These are phyloP conservation scores for Fallopia convolvulus DNA, from an alignment of 148 eudicot genomes.

Conservation along the genomic window DNA sequence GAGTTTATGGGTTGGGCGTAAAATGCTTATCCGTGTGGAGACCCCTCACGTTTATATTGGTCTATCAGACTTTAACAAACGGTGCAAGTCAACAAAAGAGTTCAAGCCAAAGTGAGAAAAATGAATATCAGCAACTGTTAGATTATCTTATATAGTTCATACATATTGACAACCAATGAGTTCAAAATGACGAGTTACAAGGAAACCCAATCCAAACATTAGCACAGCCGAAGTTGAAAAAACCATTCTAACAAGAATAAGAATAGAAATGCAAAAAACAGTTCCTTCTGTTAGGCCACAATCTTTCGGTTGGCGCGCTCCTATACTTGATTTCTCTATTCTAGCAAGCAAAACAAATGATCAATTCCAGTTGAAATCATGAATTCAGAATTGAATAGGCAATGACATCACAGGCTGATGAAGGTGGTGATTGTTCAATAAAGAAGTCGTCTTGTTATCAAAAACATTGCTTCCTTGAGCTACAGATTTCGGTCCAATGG, in stretches of 20 bases:
- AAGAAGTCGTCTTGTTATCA: background rate
- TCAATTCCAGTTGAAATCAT: background rate
- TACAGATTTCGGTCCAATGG: background rate
- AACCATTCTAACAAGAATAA: background rate
- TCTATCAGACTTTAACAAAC: background rate
- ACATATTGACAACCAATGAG: background rate
- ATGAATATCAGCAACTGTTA: background rate
- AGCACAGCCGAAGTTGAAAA: conserved; percentile 2
- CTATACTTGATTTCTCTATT: background rate
- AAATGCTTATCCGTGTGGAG: no score
- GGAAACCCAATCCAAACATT: background rate
- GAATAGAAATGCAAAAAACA: background rate
- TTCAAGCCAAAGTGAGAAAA: background rate
- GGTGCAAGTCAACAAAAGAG: background rate
- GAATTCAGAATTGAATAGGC: background rate
- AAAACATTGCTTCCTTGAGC: background rate
- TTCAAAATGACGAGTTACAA: background rate
- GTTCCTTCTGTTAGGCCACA: no score
- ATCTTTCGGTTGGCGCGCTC: background rate
- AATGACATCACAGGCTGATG: background rate
- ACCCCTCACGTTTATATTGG: no score
- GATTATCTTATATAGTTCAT: background rate
- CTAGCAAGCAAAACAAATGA: no score
- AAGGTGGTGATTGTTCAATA: background rate
- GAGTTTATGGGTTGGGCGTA: no score